A percentile compares a stretch with the other conserved stretches of the same genome.
These are phyloP conservation scores for Suillus spraguei DNA, from an alignment of 768 basidiomycete genomes.

Conservation along the genomic window DNA sequence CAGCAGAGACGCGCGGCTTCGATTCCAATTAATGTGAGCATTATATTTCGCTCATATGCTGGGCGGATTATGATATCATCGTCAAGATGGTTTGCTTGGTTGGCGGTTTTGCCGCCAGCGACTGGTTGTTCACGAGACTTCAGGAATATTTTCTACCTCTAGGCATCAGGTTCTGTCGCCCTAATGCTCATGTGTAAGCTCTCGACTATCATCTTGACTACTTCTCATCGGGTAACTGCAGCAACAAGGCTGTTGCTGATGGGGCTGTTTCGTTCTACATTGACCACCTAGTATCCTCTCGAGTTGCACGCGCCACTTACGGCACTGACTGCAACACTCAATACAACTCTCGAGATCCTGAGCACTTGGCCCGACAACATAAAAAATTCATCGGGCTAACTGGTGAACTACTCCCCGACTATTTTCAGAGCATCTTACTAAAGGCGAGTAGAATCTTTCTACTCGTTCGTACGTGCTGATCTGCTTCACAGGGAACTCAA, in stretches of 20 bases:
- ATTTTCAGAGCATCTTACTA: constrained; percentile 41
- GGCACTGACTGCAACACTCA: constrained; percentile 31
- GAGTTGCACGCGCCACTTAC: constrained; percentile 45
- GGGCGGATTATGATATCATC: background rate
- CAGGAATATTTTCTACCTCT: constrained; percentile 36
- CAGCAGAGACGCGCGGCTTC: constrained; percentile 26
- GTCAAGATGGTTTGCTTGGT: constrained; percentile 46
- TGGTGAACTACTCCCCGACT: constrained; percentile 35
- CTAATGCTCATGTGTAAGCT: constrained; percentile 52
- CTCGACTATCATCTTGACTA: background rate
- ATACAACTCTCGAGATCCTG: constrained; percentile 33
- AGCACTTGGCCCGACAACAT: constrained; percentile 37
- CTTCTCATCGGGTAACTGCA: constrained; percentile 15
- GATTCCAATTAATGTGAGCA: constrained; percentile 31
- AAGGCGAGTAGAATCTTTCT: constrained; percentile 28
- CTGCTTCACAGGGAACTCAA: constrained; percentile 26
- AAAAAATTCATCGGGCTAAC: constrained; percentile 23
- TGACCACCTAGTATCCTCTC: constrained; percentile 47
- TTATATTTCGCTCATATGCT: background rate
- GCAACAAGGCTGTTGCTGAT: constrained; percentile 53
- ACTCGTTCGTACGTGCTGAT: background rate
- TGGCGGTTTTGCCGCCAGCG: constrained; percentile 52
- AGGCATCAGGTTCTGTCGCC: constrained; percentile 45
- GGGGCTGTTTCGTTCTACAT: constrained; percentile 43
- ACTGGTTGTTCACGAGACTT: constrained; percentile 46